A percentile compares a stretch with the other conserved stretches of the same genome.
phyloP scores from a whole-genome alignment of 2,329 filamentous ascomycete species.

The Shiraia bambusicola region DNA sequence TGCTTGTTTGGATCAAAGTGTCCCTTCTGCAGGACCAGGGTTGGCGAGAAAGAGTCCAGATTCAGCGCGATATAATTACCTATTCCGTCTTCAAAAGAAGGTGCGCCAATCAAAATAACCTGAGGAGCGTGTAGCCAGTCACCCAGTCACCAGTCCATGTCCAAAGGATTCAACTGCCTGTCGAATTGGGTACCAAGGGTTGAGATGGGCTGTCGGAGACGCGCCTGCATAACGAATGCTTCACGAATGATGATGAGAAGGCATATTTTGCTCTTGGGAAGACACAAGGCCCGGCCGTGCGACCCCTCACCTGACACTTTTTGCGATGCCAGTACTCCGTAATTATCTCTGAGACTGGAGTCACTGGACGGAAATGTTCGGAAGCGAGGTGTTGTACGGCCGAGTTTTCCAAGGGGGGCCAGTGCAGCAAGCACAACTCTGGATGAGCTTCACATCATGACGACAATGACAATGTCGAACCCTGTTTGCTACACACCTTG shows the following conservation, averaged over 20 bases:
- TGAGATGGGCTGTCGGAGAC: not conserved
- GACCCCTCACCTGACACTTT: too few relatives aligned
- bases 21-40: constrained; percentile 15
- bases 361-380: too few relatives aligned
- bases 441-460: too few relatives aligned
- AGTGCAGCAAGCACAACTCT: too few relatives aligned
- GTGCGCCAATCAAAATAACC: constrained; percentile 4
- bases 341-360: too few relatives aligned
- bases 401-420: too few relatives aligned
- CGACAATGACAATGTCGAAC: too few relatives aligned
- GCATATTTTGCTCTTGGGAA: not conserved
- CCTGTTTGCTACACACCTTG: too few relatives aligned
- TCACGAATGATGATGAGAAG: constrained; percentile 1
- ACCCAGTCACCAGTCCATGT: constrained; percentile 4
- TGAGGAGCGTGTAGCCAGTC: not conserved
- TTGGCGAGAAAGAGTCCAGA: constrained; percentile 26
- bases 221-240: constrained; percentile 4
- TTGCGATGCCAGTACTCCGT: too few relatives aligned
- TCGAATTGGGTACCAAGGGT: not conserved
- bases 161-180: constrained; percentile 1
- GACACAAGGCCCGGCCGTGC: too few relatives aligned
- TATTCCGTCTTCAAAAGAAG: constrained; percentile 2
- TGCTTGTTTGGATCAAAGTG: constrained; percentile 1
- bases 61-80: constrained; percentile 3
- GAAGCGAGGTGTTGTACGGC: too few relatives aligned